phyloP scores from a whole-genome alignment of 345 rosid genomes.

The Sonneratia caseolaris region DNA sequence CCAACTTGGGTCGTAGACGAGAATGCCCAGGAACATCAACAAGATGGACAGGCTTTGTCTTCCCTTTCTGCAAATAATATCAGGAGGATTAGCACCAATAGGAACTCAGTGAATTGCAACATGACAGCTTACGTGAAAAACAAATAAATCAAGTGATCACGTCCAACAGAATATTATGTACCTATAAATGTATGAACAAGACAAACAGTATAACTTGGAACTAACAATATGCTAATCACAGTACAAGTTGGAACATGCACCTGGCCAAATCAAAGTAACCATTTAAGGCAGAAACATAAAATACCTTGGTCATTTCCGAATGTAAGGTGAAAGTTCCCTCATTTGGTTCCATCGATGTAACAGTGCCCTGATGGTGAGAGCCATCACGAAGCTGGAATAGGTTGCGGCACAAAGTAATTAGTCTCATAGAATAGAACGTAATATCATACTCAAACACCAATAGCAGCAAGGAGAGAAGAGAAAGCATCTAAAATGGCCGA shows the following conservation, averaged over 20 bases:
- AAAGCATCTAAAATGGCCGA: neutral
- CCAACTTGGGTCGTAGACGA: conserved; percentile 74
- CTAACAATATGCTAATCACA: neutral
- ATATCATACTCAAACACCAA: neutral
- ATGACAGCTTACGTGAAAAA: neutral
- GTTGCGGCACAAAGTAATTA: conserved; percentile 12
- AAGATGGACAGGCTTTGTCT: conserved; percentile 64
- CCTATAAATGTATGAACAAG: neutral
- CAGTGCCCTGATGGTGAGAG: conserved; percentile 74
- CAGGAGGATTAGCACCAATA: neutral
- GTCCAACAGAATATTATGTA: neutral
- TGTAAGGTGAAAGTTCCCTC: conserved; percentile 68
- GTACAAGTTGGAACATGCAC: neutral
- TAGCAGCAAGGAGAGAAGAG: neutral
- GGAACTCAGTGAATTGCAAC: neutral
- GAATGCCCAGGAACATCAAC: conserved; percentile 96
- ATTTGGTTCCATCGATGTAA: conserved; percentile 93
- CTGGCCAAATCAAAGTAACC: neutral
- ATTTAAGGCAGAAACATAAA: neutral
- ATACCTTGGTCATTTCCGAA: conserved; percentile 62
- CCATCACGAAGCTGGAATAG: conserved; percentile 82
- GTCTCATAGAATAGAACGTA: conserved; percentile 1
- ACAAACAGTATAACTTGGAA: neutral
- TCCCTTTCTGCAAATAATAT: conserved; percentile 43
- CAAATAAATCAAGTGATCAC: neutral